A percentile compares a stretch with the other conserved stretches of the same genome.
Evolutionary conservation across 2,329 filamentous ascomycete species (phyloP).

Genomic region (Hirsutella rhossiliensis): DNA sequence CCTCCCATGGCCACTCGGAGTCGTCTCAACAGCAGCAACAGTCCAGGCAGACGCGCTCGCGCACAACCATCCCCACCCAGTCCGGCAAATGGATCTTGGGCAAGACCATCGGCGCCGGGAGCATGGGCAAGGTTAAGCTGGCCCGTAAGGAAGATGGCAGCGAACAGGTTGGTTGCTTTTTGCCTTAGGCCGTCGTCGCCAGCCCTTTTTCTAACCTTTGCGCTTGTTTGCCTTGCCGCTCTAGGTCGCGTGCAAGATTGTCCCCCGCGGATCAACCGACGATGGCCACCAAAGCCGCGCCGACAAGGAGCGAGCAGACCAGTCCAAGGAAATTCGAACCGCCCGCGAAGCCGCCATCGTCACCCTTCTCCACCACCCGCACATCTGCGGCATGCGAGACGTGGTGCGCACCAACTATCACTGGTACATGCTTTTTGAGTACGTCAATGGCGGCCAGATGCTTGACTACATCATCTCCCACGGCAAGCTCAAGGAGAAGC

Average conservation of each 20-base stretch:
- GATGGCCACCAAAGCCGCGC: constrained; percentile 61
- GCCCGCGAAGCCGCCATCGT: constrained; percentile 94
- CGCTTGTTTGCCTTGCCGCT: constrained; percentile 1
- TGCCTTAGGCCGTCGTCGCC: background rate
- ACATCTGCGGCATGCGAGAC: constrained; percentile 91
- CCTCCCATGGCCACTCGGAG: constrained; percentile 25
- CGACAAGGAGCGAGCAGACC: constrained; percentile 81
- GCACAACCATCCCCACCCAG: constrained; percentile 78
- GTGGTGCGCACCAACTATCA: constrained; percentile 94
- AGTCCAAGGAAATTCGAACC: constrained; percentile 92
- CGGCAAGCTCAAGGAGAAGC: constrained; percentile 94
- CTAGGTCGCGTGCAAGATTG: constrained; percentile 88
- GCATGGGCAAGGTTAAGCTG: constrained; percentile 98
- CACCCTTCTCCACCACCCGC: constrained; percentile 84
- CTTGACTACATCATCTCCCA: constrained; percentile 99
- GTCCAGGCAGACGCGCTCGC: constrained; percentile 41
- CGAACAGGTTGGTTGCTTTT: constrained; percentile 58
- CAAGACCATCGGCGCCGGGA: constrained; percentile 93
- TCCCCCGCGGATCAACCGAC: constrained; percentile 79
- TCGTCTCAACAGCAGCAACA: constrained; percentile 21
- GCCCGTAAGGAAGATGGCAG: constrained; percentile 81
- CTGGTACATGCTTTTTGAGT: constrained; percentile 99
- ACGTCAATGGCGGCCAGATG: constrained; percentile 98
- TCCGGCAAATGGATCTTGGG: constrained; percentile 91
- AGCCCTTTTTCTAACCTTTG: background rate